Evolutionary conservation across 139 green algal genomes (phyloP).

Genomic region (Nannochloris sp.): DNA sequence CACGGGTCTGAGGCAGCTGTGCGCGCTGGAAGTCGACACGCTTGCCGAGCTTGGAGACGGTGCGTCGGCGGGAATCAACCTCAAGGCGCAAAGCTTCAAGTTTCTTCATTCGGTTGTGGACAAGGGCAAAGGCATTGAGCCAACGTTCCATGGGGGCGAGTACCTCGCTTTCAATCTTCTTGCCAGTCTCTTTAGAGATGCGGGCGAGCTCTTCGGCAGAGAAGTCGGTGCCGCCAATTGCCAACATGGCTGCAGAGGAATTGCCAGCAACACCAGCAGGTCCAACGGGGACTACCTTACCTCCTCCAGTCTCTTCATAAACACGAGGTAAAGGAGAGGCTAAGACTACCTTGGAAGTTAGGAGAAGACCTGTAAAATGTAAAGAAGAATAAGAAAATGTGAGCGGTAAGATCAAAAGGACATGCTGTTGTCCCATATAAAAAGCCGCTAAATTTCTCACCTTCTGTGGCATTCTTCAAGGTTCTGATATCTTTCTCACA

Average conservation of each 20-base stretch:
- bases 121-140: conserved; percentile 57
- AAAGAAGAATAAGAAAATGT: neutral
- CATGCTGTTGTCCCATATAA: neutral
- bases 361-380: conserved; percentile 29
- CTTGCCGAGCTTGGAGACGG: conserved; percentile 56
- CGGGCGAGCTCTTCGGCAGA: conserved; percentile 52
- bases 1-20: conserved; percentile 33
- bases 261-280: conserved; percentile 3
- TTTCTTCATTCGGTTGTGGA: conserved; percentile 64
- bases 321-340: conserved; percentile 62
- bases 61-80: conserved; percentile 74
- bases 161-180: conserved; percentile 71
- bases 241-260: conserved; percentile 6
- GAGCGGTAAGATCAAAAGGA: too few relatives aligned
- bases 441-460: conserved; percentile 19
- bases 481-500: conserved; percentile 74
- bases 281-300: conserved; percentile 50
- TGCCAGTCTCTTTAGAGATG: conserved; percentile 49
- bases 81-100: conserved; percentile 74
- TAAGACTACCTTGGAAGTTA: conserved; percentile 47
- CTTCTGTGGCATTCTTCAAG: conserved; percentile 66
- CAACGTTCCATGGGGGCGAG: conserved; percentile 69
- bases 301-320: conserved; percentile 65
- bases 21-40: conserved; percentile 43
- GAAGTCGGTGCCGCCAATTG: conserved; percentile 62